These are phyloP conservation scores for Cercophora sp. DNA, from an alignment of 495 filamentous ascomycete genomes.

Conservation along the genomic window DNA sequence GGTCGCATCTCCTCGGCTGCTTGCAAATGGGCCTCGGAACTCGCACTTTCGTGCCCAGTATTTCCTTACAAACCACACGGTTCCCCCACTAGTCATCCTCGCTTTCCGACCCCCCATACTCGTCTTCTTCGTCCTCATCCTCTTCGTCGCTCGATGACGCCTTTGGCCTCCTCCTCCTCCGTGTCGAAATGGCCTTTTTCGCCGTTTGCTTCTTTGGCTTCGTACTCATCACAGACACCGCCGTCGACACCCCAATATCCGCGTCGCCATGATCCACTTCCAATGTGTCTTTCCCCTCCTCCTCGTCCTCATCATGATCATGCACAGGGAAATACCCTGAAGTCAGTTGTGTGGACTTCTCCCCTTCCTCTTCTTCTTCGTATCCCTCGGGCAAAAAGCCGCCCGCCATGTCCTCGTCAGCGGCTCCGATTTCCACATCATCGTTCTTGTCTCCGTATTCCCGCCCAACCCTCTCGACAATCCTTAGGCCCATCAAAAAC, in stretches of 20 bases:
- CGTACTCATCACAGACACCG: conserved; percentile 27
- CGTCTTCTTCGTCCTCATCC: conserved; percentile 15
- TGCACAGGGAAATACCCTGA: conserved; percentile 40
- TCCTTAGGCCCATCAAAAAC: conserved; percentile 78
- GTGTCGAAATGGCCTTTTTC: conserved; percentile 5
- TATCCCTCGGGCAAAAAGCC: conserved; percentile 54
- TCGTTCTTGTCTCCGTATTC: conserved; percentile 65
- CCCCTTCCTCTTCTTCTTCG: conserved; percentile 31
- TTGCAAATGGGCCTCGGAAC: too few species aligned
- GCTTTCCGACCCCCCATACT: not conserved
- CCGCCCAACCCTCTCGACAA: conserved; percentile 70
- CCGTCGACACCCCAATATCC: not conserved
- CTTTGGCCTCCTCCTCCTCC: conserved; percentile 21
- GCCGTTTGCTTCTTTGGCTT: conserved; percentile 18
- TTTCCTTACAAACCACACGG: too few species aligned
- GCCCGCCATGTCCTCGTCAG: conserved; percentile 48
- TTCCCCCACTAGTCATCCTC: not conserved
- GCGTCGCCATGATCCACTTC: conserved; percentile 30
- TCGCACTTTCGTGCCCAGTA: too few species aligned
- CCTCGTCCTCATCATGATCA: conserved; percentile 36
- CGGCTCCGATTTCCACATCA: conserved; percentile 35
- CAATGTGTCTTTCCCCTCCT: conserved; percentile 23
- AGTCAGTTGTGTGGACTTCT: conserved; percentile 21
- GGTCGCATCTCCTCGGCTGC: too few species aligned
- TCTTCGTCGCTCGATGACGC: conserved; percentile 20